Evolutionary conservation across 257 asterid genomes (phyloP), one percentile per base, ranked within the genome.

Genomic region (Verbascum thapsus): DNA sequence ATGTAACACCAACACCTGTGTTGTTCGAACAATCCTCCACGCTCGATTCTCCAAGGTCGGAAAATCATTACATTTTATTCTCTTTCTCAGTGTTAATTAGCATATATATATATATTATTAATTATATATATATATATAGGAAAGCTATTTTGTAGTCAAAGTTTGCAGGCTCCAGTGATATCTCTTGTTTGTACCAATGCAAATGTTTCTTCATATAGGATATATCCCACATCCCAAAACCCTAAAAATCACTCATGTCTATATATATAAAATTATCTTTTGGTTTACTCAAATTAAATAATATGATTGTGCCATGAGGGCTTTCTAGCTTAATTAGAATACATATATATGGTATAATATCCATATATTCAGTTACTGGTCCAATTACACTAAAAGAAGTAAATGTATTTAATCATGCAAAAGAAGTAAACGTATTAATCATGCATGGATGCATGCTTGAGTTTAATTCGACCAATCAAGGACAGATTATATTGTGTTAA

Each of bases 1-100:
- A 38, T 70, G 13, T 34, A 63, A 22, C 58, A 15, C 35, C 71
- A 75, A 83, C 91, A 81, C 87, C 78, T 81, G 91, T 83, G 77
- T 68, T 52, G 26, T 19, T 35, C 58, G 20, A 49, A 73, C 72
- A 66, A 35, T 30, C 47, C n/a, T n/a, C n/a, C n/a, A n/a, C n/a
- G n/a, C n/a, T n/a, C n/a, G n/a, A n/a, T n/a, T n/a, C 59, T 68
- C 80, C 23, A 66, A 38, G 30, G 18, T 35, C 60, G 70, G 66
- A 55, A 41, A 60, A 56, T 56, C 64, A 55, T 39, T 41, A 16
- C 41, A 26, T 26, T 5, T 43, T 34, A 54, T 16, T 53, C 4
- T 20, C n/a, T n/a, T n/a, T n/a, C n/a, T n/a, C n/a, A n/a, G n/a
- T n/a, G n/a, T n/a, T n/a, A n/a, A n/a, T n/a, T n/a, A n/a, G n/a